A percentile compares a stretch with the other conserved stretches of the same genome.
These are phyloP conservation scores for Aspergillus pseudoviridinutans DNA, from an alignment of 2,329 filamentous ascomycete genomes.

Conservation along the genomic window DNA sequence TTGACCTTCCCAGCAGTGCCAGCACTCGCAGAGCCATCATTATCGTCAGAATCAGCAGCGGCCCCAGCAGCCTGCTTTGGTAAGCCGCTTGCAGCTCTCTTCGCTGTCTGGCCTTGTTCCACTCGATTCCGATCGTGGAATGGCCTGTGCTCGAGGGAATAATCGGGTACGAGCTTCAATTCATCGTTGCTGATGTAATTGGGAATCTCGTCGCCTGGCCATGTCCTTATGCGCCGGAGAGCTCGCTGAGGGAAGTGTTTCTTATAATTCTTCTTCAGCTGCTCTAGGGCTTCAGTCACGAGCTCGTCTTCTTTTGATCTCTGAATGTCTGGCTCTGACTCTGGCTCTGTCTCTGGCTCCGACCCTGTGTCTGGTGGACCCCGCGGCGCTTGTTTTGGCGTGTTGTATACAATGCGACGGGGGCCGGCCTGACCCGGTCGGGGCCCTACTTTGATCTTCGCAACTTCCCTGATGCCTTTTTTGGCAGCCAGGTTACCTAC, in stretches of 20 bases:
- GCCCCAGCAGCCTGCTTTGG: not conserved
- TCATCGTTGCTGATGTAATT: not conserved
- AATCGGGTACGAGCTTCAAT: not conserved
- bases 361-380: not conserved
- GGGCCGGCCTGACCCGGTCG: not conserved
- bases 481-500: not conserved
- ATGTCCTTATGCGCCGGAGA: slow-evolving; percentile 1
- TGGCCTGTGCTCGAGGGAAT: not conserved
- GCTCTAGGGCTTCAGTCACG: not conserved
- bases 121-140: not conserved
- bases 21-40: not conserved
- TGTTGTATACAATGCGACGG: not conserved
- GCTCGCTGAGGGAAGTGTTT: not conserved
- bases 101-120: not conserved
- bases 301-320: not conserved
- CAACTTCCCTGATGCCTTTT: not conserved
- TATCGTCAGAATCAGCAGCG: not conserved
- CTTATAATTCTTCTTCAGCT: not conserved
- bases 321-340: not conserved
- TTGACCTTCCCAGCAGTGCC: not conserved
- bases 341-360: not conserved
- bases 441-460: not conserved
- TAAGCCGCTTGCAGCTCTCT: not conserved
- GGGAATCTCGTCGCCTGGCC: not conserved
- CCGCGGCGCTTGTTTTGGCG: not conserved